A percentile compares a stretch with the other conserved stretches of the same genome.
phyloP scores from a whole-genome alignment of 2,329 filamentous ascomycete species.

The Nakataea oryzae region DNA sequence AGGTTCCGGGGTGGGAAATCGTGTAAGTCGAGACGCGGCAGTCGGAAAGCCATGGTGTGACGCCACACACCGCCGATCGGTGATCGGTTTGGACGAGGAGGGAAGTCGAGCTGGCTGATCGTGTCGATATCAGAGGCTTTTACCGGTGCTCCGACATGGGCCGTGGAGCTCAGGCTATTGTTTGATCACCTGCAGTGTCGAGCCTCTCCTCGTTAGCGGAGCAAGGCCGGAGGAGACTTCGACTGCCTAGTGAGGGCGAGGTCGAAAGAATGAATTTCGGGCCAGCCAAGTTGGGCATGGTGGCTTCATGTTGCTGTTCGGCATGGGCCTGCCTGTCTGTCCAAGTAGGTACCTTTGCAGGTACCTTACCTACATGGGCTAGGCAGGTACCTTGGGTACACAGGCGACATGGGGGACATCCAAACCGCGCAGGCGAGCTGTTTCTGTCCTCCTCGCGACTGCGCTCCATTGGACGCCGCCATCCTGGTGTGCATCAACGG shows the following conservation, averaged over 20 bases:
- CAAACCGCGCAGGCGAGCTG: neutral
- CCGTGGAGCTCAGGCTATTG: neutral
- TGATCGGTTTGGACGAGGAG: neutral
- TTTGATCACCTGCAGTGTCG: neutral
- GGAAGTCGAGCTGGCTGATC: neutral
- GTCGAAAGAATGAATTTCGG: no score
- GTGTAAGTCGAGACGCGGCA: neutral
- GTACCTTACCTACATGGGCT: no score
- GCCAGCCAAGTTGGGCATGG: no score
- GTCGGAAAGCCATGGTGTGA: neutral
- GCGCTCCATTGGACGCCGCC: neutral
- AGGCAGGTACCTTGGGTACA: no score
- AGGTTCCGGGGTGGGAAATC: no score
- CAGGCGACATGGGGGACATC: neutral
- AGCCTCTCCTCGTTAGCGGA: neutral
- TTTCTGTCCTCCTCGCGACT: neutral
- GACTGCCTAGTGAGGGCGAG: neutral
- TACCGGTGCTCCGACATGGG: no score
- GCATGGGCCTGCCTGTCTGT: no score
- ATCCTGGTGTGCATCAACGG: neutral
- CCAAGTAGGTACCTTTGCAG: no score
- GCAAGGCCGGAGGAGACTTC: no score
- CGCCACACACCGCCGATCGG: neutral
- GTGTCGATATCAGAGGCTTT: neutral
- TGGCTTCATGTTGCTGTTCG: no score